These are phyloP conservation scores for Gryganskiella cystojenkinii DNA, from an alignment of 192 early-diverging fungal species.

Conservation along the genomic window DNA sequence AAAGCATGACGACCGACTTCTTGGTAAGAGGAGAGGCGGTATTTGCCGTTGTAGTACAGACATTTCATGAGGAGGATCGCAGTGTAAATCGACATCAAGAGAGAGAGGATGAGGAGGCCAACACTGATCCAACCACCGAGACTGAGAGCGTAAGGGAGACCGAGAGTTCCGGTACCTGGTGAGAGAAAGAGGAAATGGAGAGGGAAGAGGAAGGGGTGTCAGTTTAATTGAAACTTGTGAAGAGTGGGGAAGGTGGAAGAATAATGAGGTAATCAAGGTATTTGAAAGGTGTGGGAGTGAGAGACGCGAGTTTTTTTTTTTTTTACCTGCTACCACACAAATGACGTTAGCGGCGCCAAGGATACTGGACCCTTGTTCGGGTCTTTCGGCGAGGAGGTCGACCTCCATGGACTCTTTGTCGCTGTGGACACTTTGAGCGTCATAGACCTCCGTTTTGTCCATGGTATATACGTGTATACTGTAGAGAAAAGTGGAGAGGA, in stretches of 20 bases:
- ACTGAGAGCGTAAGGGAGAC: slow-evolving; percentile 83
- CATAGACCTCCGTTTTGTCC: slow-evolving; percentile 30
- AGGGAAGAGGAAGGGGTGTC: not conserved
- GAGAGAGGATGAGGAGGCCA: slow-evolving; percentile 75
- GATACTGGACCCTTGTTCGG: slow-evolving; percentile 59
- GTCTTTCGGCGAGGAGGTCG: slow-evolving; percentile 47
- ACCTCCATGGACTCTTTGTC: slow-evolving; percentile 27
- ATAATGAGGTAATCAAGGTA: no score
- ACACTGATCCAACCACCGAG: slow-evolving; percentile 83
- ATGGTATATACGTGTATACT: slow-evolving; percentile 3
- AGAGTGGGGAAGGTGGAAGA: no score
- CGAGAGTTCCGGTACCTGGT: slow-evolving; percentile 80
- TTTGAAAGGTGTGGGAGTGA: not conserved
- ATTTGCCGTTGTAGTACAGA: slow-evolving; percentile 74
- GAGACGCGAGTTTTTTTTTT: not conserved
- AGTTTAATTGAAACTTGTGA: no score
- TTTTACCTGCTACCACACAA: slow-evolving; percentile 82
- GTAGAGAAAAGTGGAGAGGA: not conserved
- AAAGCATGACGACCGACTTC: slow-evolving; percentile 80
- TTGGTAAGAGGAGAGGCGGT: slow-evolving; percentile 67
- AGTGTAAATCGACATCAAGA: slow-evolving; percentile 75
- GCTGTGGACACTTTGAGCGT: slow-evolving; percentile 21
- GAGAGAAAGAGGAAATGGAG: not conserved
- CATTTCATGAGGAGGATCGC: slow-evolving; percentile 79
- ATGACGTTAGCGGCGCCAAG: slow-evolving; percentile 70